Conservation (phyloP, 257 asterid genomes). For the Leonotis leonurus region DNA sequence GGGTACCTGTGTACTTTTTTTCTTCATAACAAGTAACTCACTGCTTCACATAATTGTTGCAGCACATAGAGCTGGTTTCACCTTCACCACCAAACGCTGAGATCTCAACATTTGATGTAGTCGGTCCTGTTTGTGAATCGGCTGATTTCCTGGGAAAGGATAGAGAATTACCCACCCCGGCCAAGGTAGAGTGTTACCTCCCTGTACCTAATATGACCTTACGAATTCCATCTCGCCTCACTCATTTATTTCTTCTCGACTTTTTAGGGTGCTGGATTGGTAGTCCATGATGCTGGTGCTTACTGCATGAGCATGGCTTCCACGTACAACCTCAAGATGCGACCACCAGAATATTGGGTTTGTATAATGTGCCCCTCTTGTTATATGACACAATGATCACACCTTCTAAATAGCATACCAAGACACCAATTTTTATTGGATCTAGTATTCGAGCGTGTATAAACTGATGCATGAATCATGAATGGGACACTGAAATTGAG, state of each 20-base stretch:
- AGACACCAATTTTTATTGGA: no score
- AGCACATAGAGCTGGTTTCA: slow-evolving; percentile 93
- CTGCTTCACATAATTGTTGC: slow-evolving; percentile 25
- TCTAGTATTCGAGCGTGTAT: not conserved
- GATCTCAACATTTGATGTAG: slow-evolving; percentile 68
- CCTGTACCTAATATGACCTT: not conserved
- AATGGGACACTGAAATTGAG: slow-evolving; percentile 8
- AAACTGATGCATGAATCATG: not conserved
- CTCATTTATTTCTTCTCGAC: slow-evolving; percentile 10
- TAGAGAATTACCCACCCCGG: slow-evolving; percentile 75
- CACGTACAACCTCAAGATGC: slow-evolving; percentile 97
- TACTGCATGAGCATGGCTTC: slow-evolving; percentile 99
- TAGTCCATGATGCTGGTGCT: slow-evolving; percentile 98
- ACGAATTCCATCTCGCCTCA: not conserved
- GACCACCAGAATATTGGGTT: slow-evolving; percentile 96
- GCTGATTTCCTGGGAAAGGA: slow-evolving; percentile 96
- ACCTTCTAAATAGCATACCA: no score
- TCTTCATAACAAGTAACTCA: no score
- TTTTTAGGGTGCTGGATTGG: slow-evolving; percentile 87
- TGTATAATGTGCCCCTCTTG: slow-evolving; percentile 14
- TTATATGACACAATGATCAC: no score
- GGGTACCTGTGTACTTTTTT: no score
- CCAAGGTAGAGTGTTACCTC: slow-evolving; percentile 37
- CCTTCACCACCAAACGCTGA: slow-evolving; percentile 56
- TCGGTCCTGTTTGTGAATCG: slow-evolving; percentile 95